Evolutionary conservation across 345 rosid species (phyloP), one percentile per base, ranked within the genome.

Genomic region (Populus tremula): DNA sequence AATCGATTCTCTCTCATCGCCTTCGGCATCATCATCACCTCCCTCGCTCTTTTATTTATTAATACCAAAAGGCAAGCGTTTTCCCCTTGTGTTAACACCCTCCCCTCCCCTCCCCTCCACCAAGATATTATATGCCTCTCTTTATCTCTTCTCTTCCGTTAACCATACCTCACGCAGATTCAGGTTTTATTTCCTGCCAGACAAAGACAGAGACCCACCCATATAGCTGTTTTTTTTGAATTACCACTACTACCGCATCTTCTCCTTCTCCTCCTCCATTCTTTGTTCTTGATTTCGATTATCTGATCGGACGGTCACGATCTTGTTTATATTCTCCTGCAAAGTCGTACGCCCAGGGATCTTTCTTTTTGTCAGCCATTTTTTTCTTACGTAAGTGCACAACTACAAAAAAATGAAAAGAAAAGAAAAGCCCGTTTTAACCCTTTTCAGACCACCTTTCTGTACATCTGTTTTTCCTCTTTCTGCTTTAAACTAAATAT

Each of bases 311-410:
- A 78, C 90, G 85, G 84, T 78, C 75, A 69, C 75, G 83, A 84
- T 85, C 88, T 83, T 80, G 77, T 83, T 77, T 69, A 4, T n/a
- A 69, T 10, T 70, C 62, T 54, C 27, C 65, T 67, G 38, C 75
- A 54, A n/a, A 59, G 81, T 86, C 89, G 77, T 84, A 80, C 88
- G 85, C 79, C 80, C 64, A 50, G 84, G 82, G 76, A 78, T 77
- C 72, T 59, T n/a, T 59, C 66, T 63, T 41, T 59, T 27, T 77
- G 75, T 74, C 84, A 76, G 73, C 80, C 21, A 59, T 66, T 73
- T 72, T 65, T 23, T 71, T 21, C 20, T 70, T 68, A 83, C 87
- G 83, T 85, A 78, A 80, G 81, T 77, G 59, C 39, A 73, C 25
- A 18, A 62, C 45, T 21, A 33, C 35, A 8, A n/a, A 59, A n/a